Evolutionary conservation across 2,329 filamentous ascomycete species (phyloP).

Genomic region (Cladosporium sp.): DNA sequence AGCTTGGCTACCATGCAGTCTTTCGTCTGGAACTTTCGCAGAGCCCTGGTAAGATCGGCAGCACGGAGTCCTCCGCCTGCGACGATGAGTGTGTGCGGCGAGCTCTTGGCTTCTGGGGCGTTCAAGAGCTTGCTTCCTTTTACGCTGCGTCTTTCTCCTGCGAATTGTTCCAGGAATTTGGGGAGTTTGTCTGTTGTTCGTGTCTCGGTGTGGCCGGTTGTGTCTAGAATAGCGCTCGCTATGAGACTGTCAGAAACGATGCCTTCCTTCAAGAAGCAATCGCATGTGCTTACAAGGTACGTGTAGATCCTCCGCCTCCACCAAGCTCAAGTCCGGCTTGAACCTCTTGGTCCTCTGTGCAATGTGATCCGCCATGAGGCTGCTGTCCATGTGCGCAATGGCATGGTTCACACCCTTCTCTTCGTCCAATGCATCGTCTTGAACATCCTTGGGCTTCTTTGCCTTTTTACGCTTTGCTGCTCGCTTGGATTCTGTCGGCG

Average conservation of each 20-base stretch:
- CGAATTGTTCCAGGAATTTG: slow-evolving; percentile 67
- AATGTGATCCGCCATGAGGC: slow-evolving; percentile 79
- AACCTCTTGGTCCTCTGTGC: slow-evolving; percentile 74
- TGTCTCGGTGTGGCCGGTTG: slow-evolving; percentile 65
- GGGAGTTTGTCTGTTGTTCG: slow-evolving; percentile 71
- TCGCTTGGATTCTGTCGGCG: slow-evolving; percentile 32
- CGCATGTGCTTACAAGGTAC: slow-evolving; percentile 60
- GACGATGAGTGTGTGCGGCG: slow-evolving; percentile 79
- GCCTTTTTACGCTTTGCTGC: slow-evolving; percentile 54
- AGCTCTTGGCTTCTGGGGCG: slow-evolving; percentile 60
- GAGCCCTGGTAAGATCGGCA: slow-evolving; percentile 72
- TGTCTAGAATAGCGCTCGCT: slow-evolving; percentile 76
- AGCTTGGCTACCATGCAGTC: slow-evolving; percentile 78
- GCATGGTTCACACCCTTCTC: slow-evolving; percentile 65
- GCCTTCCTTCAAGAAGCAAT: no score
- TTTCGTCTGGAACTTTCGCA: slow-evolving; percentile 76
- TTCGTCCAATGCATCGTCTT: slow-evolving; percentile 53
- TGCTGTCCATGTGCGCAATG: slow-evolving; percentile 76
- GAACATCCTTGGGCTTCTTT: slow-evolving; percentile 56
- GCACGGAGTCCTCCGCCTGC: slow-evolving; percentile 79
- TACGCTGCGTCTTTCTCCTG: slow-evolving; percentile 32
- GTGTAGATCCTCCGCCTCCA: slow-evolving; percentile 80
- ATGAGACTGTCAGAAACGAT: slow-evolving; percentile 2
- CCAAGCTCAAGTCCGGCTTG: slow-evolving; percentile 71
- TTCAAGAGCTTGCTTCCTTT: slow-evolving; percentile 58